Conservation (phyloP, 495 filamentous ascomycete species). For the Aspergillus homomorphus region DNA sequence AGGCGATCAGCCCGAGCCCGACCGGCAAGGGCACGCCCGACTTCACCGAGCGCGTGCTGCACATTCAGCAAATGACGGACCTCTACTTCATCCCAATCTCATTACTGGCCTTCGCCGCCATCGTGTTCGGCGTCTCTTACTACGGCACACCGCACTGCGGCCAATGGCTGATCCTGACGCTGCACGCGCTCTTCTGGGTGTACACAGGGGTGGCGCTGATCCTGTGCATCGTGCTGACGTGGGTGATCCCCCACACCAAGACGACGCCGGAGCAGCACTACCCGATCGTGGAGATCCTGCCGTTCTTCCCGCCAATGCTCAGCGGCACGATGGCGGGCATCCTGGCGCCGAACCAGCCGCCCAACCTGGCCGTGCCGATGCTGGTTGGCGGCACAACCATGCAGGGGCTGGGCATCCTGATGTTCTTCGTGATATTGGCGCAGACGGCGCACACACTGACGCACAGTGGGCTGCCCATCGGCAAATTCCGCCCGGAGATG, state of each 20-base stretch:
- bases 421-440: slow-evolving; percentile 28
- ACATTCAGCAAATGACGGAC: slow-evolving; percentile 50
- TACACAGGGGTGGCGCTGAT: slow-evolving; percentile 25
- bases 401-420: slow-evolving; percentile 30
- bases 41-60: not conserved
- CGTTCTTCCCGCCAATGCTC: slow-evolving; percentile 29
- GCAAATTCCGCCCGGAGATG: slow-evolving; percentile 48
- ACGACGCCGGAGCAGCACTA: slow-evolving; percentile 13
- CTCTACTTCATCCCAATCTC: slow-evolving; percentile 44
- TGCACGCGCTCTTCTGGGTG: slow-evolving; percentile 32
- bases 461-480: slow-evolving; percentile 44
- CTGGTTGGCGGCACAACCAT: slow-evolving; percentile 26
- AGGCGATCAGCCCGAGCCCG: slow-evolving; percentile 34
- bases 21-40: not conserved
- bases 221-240: slow-evolving; percentile 13
- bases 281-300: slow-evolving; percentile 15
- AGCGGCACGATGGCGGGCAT: slow-evolving; percentile 28
- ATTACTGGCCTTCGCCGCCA: slow-evolving; percentile 17
- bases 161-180: slow-evolving; percentile 15
- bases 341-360: slow-evolving; percentile 21
- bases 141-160: slow-evolving; percentile 19
- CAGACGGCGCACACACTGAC: slow-evolving; percentile 48
- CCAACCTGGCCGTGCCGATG: slow-evolving; percentile 23
- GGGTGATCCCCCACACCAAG: slow-evolving; percentile 12
- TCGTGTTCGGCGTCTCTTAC: slow-evolving; percentile 17